Evolutionary conservation across 2,329 filamentous ascomycete genomes (phyloP).

Genomic region (Aspergillus flavus): DNA sequence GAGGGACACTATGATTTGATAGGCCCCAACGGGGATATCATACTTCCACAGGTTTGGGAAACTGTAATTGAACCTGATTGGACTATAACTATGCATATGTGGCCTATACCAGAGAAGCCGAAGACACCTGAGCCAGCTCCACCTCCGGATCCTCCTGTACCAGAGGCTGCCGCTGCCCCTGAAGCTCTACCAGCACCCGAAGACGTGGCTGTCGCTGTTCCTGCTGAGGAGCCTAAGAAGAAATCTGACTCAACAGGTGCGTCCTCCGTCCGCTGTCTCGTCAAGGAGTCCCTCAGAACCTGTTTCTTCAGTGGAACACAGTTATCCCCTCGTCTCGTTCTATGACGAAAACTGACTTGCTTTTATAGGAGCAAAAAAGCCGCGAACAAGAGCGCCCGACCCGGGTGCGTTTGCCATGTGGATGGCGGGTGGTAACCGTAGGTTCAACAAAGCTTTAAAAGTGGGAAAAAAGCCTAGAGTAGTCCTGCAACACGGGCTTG

Average conservation of each 20-base stretch:
- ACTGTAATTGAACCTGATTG: slow-evolving; percentile 78
- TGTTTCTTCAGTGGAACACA: too few species aligned
- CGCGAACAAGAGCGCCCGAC: slow-evolving; percentile 26
- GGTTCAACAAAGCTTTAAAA: slow-evolving; percentile 46
- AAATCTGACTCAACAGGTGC: slow-evolving; percentile 37
- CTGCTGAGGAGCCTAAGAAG: slow-evolving; percentile 34
- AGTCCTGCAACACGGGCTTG: slow-evolving; percentile 21
- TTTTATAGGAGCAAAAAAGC: slow-evolving; percentile 35
- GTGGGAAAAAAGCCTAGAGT: slow-evolving; percentile 50
- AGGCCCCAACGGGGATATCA: slow-evolving; percentile 78
- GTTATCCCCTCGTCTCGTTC: too few species aligned
- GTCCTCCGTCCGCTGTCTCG: slow-evolving; percentile 9
- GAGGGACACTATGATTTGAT: slow-evolving; percentile 80
- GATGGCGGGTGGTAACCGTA: slow-evolving; percentile 45
- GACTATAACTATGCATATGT: slow-evolving; percentile 69
- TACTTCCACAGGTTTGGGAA: slow-evolving; percentile 80
- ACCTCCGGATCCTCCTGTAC: slow-evolving; percentile 27
- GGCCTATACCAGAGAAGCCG: slow-evolving; percentile 61
- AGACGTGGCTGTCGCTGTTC: slow-evolving; percentile 17
- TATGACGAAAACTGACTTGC: background rate
- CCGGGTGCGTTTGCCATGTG: slow-evolving; percentile 46
- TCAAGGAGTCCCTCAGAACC: background rate
- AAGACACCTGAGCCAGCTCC: slow-evolving; percentile 42
- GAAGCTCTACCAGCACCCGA: slow-evolving; percentile 21
- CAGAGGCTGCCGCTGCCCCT: slow-evolving; percentile 23